Base-by-base conservation (phyloP, 176 grass and related monocot species). In the Poa annua region DNA sequence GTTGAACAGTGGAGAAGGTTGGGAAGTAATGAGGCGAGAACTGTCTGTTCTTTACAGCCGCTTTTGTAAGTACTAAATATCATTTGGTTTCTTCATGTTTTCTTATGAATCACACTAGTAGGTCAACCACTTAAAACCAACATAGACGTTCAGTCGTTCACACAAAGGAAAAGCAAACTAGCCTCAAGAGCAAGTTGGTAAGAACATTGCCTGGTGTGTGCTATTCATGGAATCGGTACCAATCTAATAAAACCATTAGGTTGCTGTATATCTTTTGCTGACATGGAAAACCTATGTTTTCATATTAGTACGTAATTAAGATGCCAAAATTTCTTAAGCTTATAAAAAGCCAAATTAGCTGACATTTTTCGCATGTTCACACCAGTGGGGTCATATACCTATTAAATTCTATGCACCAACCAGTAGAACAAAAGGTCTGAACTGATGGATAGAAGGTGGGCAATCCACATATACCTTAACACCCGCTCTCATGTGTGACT, bases 21-120 rank as follows among this genome's bases (percentile, higher is more conserved):
- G 97, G 97, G 93, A 99, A 84, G 79, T 87, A 85, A 94, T 99
- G 93, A 89, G 97, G 45, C 89, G 93, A 52, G 97, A 99, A 76
- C 84, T 99, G 20, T 99, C 97, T 78, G 91, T 96, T 66, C 93
- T 99, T 33, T 99, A 99, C 89, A 94, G 97, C 83, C 97, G 97
- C 86, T 99, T 99, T 85, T 99, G 97, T 99, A 90, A 92, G 93
- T 96, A 19, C 36, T 85, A 82, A 81, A 66, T 87, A 45, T 87
- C 20, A 32, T 67, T 42, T 35, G 19, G 59, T 74, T 80, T 88
- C 6, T 61, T 78, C 24, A 60, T 11, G 6, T 11, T 83, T 61
- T 69, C 38, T 70, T 55, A 69, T 61, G 26, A 84, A 75, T 61
- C 33, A 79, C 5, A 7, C 33, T 20, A 79, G 51, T 48, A 75